Evolutionary conservation across 805 yeast genomes (phyloP).

Genomic region (Schwanniomyces yamadae): DNA sequence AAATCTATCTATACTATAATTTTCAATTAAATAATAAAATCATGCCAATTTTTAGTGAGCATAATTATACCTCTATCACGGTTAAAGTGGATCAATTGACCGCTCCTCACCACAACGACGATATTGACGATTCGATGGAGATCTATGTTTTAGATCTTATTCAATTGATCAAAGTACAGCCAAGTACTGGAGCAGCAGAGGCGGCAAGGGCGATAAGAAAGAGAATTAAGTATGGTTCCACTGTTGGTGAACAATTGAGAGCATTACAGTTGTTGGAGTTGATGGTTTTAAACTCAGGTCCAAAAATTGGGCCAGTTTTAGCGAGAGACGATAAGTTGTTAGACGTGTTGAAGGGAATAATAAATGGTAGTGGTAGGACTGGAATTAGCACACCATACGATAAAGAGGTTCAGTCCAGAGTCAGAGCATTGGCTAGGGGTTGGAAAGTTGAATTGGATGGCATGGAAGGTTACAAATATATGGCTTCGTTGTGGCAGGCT

Average conservation of each 20-base stretch:
- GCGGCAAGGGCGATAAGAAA: conserved; percentile 91
- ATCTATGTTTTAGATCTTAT: conserved; percentile 57
- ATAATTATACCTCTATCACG: conserved; percentile 69
- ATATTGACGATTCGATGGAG: conserved; percentile 35
- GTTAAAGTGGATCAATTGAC: conserved; percentile 56
- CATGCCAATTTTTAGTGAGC: conserved; percentile 42
- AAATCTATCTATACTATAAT: too few species aligned
- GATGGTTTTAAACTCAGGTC: conserved; percentile 44
- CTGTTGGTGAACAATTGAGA: conserved; percentile 57
- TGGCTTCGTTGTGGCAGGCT: conserved; percentile 46
- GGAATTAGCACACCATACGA: conserved; percentile 38
- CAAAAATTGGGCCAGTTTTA: conserved; percentile 38
- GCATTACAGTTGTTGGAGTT: conserved; percentile 51
- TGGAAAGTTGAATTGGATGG: conserved; percentile 66
- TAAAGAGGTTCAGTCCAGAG: conserved; percentile 44
- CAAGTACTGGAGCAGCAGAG: conserved; percentile 50
- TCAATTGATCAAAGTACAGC: conserved; percentile 46
- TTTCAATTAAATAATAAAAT: too few species aligned
- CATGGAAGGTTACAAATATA: conserved; percentile 46
- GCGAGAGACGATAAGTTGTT: conserved; percentile 69
- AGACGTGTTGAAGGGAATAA: conserved; percentile 58
- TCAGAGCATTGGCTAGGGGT: conserved; percentile 51
- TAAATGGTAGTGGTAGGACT: conserved; percentile 36
- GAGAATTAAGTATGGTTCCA: conserved; percentile 79
- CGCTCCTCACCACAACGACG: conserved; percentile 39